phyloP scores from a whole-genome alignment of 1,284 basidiomycete species.

The Moesziomyces globuligerus region DNA sequence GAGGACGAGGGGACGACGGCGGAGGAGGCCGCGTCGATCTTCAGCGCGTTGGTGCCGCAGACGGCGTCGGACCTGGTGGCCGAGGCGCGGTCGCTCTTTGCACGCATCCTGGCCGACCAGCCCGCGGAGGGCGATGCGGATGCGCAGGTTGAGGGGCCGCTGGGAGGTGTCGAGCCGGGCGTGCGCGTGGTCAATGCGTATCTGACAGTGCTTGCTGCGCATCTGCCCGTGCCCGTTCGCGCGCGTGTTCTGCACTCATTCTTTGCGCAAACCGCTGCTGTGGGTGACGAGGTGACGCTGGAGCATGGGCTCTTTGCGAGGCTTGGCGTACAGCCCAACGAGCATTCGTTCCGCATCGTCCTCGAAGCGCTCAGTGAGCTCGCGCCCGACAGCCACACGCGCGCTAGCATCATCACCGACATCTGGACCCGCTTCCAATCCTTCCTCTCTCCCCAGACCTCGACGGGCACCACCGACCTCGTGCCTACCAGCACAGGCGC shows the following conservation, averaged over 20 bases:
- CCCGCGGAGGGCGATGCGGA: slow-evolving; percentile 15
- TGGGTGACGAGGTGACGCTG: neutral
- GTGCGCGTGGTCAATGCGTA: slow-evolving; percentile 82
- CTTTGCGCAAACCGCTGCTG: neutral
- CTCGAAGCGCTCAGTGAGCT: slow-evolving; percentile 33
- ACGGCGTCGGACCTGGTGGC: slow-evolving; percentile 77
- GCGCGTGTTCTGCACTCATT: slow-evolving; percentile 8
- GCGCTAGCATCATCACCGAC: slow-evolving; percentile 6
- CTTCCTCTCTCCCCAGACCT: neutral
- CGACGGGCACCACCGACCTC: neutral
- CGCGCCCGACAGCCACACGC: too few relatives aligned
- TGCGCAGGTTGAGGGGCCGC: slow-evolving; percentile 68
- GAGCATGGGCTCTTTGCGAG: slow-evolving; percentile 43
- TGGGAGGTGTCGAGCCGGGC: slow-evolving; percentile 74
- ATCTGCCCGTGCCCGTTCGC: slow-evolving; percentile 54
- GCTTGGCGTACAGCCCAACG: slow-evolving; percentile 45
- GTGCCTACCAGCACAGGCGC: slow-evolving; percentile 26
- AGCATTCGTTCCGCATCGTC: slow-evolving; percentile 44
- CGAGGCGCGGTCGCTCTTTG: slow-evolving; percentile 79
- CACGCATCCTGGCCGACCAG: slow-evolving; percentile 74
- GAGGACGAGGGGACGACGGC: slow-evolving; percentile 67
- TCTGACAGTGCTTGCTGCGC: slow-evolving; percentile 75
- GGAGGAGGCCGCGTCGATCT: slow-evolving; percentile 70
- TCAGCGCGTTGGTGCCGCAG: slow-evolving; percentile 73
- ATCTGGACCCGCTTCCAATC: slow-evolving; percentile 44